Evolutionary conservation across 352 stramenopile genomes (phyloP), one percentile per base, ranked within the genome.

Genomic region (Thraustochytrium striatum): DNA sequence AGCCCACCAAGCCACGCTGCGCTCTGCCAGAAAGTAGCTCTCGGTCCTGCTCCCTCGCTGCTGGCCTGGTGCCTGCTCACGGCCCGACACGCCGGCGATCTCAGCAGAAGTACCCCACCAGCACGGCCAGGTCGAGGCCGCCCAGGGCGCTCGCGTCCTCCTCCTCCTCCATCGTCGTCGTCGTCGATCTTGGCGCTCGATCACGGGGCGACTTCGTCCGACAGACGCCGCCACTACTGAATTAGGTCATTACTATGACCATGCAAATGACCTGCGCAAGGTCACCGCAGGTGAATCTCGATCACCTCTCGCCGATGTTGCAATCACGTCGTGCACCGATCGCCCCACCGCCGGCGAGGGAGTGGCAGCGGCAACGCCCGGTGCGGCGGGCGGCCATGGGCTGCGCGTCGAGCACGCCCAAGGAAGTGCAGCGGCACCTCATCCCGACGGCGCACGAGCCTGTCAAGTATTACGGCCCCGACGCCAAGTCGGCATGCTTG

Each of bases 1-100:
- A 32, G 62, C 62, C 62, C 19, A 33, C 11, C n/a, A 73, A 36
- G 32, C n/a, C 47, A 73, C 62, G 33, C 33, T 73, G 62, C 62
- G 62, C 19, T 73, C 62, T 28, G 62, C 62, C 16, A 73, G 62
- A 73, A 73, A 73, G 62, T 73, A 73, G 28, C 41, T 21, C 47
- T 55, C 62, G 21, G 62, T 28, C 30, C 16, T 55, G 38, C 28
- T 47, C 58, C 13, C 25, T 43, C 44, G 58, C 38, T 69, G 38
- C 8, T 33, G 28, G 33, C 58, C 32, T 1, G 28, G 58, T 16
- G 44, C 38, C 28, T 33, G 38, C 28, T 47, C 58, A 25, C 58
- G 44, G 25, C 13, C 58, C 13, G 44, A 73, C 19, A 73, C 44
- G 41, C 62, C 44, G 41, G 62, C 36, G 8, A 73, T 36, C 32